phyloP scores from a whole-genome alignment of 2,329 filamentous ascomycete genomes.

The Fusarium verticillioides region DNA sequence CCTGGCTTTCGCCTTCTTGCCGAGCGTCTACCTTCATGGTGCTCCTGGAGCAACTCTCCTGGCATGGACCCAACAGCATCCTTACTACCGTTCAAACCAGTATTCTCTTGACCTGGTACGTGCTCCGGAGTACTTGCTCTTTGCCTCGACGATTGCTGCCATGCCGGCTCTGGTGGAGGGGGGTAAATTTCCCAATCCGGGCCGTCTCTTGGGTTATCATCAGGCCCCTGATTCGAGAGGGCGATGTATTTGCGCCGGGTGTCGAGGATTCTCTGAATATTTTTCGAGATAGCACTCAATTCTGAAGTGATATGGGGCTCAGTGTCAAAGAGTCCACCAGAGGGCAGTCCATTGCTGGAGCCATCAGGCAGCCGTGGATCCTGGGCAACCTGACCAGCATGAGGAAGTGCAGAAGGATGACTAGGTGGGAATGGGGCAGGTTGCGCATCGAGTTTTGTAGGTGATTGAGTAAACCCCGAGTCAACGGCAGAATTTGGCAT shows the following conservation, averaged over 20 bases:
- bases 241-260: conserved; percentile 88
- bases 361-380: conserved; percentile 28
- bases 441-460: conserved; percentile 24
- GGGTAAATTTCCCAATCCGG: conserved; percentile 90
- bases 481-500: conserved; percentile 34
- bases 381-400: conserved; percentile 12
- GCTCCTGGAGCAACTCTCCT: conserved; percentile 35
- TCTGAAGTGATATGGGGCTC: conserved; percentile 87
- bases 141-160: conserved; percentile 59
- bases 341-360: conserved; percentile 37
- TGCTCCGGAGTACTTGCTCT: conserved; percentile 25
- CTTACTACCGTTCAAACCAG: conserved; percentile 18
- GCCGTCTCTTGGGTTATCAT: conserved; percentile 89
- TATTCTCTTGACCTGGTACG: conserved; percentile 34
- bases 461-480: conserved; percentile 16
- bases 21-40: conserved; percentile 54
- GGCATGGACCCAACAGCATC: conserved; percentile 9
- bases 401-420: conserved; percentile 16
- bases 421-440: conserved; percentile 3
- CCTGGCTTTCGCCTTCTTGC: conserved; percentile 82
- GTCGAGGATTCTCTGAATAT: conserved; percentile 90
- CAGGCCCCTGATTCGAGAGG: conserved; percentile 82
- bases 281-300: conserved; percentile 85
- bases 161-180: conserved; percentile 88
- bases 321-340: conserved; percentile 70